Conservation (phyloP, 306 rosid genomes). For the Acacia confusa region DNA sequence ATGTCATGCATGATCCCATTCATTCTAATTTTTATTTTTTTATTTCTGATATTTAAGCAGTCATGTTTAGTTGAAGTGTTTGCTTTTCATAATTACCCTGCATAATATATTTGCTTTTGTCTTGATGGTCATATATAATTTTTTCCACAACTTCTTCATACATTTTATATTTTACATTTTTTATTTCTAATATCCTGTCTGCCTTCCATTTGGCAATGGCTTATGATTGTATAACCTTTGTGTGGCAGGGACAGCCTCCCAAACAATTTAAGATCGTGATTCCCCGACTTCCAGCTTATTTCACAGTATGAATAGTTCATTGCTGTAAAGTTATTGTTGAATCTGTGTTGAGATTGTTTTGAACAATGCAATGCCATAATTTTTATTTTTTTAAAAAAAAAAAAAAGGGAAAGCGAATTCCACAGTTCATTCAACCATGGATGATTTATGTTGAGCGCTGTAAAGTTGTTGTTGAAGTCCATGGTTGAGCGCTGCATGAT, state of each 20-base stretch:
- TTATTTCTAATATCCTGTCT: neutral
- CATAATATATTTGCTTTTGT: neutral
- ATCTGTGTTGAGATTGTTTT: neutral
- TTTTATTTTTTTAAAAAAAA: too few relatives aligned
- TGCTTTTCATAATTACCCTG: neutral
- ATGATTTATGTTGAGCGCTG: too few relatives aligned
- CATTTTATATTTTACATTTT: neutral
- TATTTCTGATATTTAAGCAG: neutral
- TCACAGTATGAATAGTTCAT: conserved; percentile 52
- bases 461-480: neutral
- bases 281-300: conserved; percentile 73
- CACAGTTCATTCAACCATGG: neutral
- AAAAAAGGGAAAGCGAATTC: neutral
- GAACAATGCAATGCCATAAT: neutral
- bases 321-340: neutral
- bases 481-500: neutral
- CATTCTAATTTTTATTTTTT: neutral
- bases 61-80: neutral
- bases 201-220: conserved; percentile 12
- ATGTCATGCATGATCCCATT: conserved; percentile 11
- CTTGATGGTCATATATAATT: neutral
- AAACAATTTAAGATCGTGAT: conserved; percentile 72
- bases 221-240: conserved; percentile 17
- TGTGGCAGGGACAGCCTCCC: conserved; percentile 58
- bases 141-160: neutral